These are phyloP conservation scores for Tylopilus vinaceipallidus DNA, from an alignment of 768 basidiomycete species.

Conservation along the genomic window DNA sequence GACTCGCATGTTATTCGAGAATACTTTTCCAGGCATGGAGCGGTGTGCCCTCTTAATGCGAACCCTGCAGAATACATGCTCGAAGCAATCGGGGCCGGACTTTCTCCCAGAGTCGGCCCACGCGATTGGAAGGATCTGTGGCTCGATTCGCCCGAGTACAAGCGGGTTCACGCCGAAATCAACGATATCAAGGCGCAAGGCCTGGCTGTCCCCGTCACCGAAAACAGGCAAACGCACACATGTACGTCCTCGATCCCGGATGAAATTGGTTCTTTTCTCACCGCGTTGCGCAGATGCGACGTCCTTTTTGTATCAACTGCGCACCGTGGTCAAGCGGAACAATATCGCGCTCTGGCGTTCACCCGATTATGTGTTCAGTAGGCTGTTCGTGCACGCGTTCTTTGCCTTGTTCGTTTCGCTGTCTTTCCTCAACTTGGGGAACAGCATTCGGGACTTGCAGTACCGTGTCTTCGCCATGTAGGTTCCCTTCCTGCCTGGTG, in stretches of 20 bases:
- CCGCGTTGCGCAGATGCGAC: constrained; percentile 59
- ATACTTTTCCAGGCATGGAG: constrained; percentile 78
- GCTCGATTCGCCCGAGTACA: constrained; percentile 66
- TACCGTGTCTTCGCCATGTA: constrained; percentile 81
- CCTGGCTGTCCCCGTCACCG: constrained; percentile 40
- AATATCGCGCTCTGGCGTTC: constrained; percentile 76
- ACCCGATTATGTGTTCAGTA: constrained; percentile 82
- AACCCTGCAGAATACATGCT: constrained; percentile 84
- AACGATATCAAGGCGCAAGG: constrained; percentile 45
- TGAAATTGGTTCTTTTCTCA: not conserved
- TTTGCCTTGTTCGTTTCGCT: constrained; percentile 72
- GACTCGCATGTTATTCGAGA: constrained; percentile 66
- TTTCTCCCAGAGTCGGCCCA: constrained; percentile 66
- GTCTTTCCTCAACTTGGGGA: constrained; percentile 75
- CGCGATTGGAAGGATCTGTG: constrained; percentile 88
- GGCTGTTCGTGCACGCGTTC: constrained; percentile 72
- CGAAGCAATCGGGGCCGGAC: constrained; percentile 84
- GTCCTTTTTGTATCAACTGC: constrained; percentile 71
- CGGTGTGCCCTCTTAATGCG: constrained; percentile 63
- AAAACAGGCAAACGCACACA: constrained; percentile 42
- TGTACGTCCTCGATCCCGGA: constrained; percentile 36
- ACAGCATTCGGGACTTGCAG: constrained; percentile 63
- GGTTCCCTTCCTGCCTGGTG: constrained; percentile 14
- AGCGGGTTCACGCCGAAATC: constrained; percentile 43
- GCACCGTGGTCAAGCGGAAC: constrained; percentile 63